Evolutionary conservation across 768 basidiomycete species (phyloP), one percentile per base, ranked within the genome.

Genomic region (Naganishia randhawae): DNA sequence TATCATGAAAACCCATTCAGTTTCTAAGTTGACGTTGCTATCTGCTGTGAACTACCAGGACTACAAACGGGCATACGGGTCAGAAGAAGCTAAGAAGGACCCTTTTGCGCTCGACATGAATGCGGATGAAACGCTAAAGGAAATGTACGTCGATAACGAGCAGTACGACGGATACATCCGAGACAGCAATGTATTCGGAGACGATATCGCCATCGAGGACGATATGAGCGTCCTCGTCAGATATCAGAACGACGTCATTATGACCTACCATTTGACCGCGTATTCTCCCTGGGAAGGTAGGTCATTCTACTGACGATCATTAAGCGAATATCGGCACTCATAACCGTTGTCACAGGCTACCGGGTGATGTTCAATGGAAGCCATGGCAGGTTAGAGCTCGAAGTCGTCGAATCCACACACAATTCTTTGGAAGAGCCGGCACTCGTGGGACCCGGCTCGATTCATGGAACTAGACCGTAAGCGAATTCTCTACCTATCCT

Each of bases 31-130:
- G 35, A 42, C 55, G 7, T 52, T 32, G 27, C 29, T 10, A 14
- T 22, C 3, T 17, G 16, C 45, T 7, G 3, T 22, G 11, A 2
- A 42, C 41, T 10, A 42, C 10, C 50, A 55, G 54, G 77, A 82
- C 27, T 85, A 85, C 69, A 81, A 80, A 48, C 75, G 84, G 8
- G 84, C 84, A 2, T 74, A 81, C 22, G 83, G 81, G 19, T 80
- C 77, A 51, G 80, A 80, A 37, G 81, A 76, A 55, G 84, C 84
- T 1, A 81, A 77, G 67, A 72, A 72, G 19, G 84, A 85, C 67
- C 84, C 84, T 0, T 85, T 85, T 69, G 82, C 84, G 0, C 83
- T 84, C 19, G 77, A 84, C 70, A 68, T 85, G 52, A 83, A 84
- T 71, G 76, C 74, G 31, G 82, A 84, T 68, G 77, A 78, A 14